Base-by-base conservation (phyloP, 768 basidiomycete genomes). In the Tubosaeta sp. region DNA sequence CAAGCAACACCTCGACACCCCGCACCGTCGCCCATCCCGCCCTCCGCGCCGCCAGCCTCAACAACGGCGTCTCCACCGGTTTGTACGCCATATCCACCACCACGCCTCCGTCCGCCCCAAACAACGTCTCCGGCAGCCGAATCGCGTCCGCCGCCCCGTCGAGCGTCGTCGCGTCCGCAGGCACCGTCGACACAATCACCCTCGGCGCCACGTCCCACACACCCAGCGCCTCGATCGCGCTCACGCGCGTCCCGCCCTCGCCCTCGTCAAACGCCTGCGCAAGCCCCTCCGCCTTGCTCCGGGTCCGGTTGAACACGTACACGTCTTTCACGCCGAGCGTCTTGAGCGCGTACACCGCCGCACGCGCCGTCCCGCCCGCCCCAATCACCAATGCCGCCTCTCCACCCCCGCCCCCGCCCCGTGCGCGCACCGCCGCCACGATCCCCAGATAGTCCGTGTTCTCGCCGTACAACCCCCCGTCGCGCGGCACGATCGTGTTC, bases 371-470 rank as follows among this genome's bases (percentile, higher is more conserved):
- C 2, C 95, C 95, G 7, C 95, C 95, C 2, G 93, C 95, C 3
- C 97, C 97, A 54, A 99, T 90, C 50, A 99, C 86, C 52, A 98
- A 77, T 17, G 79, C 88, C 0, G 83, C 22, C 3, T 77, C 17
- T 46, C 54, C 19, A 52, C 53, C 4, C 70, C 64, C n/a, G 73
- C 68, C 22, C 83, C 71, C 72, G 73, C 2, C 72, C 65, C 22
- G 22, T 22, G 22, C 22, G 13, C 62, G 60, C 48, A 85, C 77
- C 59, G 74, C 78, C 16, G 83, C 75, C 14, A 77, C 77, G 59
- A 99, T 95, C 0, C 91, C 95, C 43, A 90, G 70, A 87, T 95
- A 98, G 64, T 98, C 97, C 0, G 95, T 97, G 72, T 98, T 99
- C 63, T 98, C 94, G 2, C 97, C 97, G 41, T 80, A 76, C 16